Base-by-base conservation (phyloP, 2,329 filamentous ascomycete genomes). In the Mariannaea elegans region DNA sequence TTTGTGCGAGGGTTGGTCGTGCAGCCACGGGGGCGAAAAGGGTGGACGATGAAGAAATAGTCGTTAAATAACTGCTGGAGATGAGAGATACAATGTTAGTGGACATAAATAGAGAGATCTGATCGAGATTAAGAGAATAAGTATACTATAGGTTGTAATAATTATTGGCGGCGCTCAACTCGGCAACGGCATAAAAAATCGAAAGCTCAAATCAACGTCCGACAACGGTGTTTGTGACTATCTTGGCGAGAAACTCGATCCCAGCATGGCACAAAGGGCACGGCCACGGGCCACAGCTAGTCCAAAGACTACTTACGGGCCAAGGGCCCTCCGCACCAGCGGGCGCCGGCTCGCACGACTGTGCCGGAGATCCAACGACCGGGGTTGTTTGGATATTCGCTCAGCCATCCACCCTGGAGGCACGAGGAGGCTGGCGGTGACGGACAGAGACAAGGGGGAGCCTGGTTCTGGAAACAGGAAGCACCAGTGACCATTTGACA, bases 281-380 rank as follows among this genome's bases (percentile, higher is more conserved):
- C 64, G 61, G 55, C 65, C 60, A 64, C 56, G 44, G 45, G 47
- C 60, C 58, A 68, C 63, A 52, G 56, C 63, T 56, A 56, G 59
- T 45, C 60, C 59, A 62, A 16, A 42, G 38, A 42, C 38, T 19
- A 42, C 38, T 23, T 19, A 21, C 48, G 36, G 48, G 42, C 49
- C 59, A 64, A 61, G 61, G 59, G 32, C 59, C 42, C 65, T 69
- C 66, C 67, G 60, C 61, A 67, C 61, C 54, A 69, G 63, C 68
- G 63, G 65, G 65, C 60, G 68, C 59, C 66, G 63, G 59, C 68
- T 67, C 59, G 58, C 60, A 49, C 56, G 61, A 69, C 59, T 67
- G 57, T 48, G 61, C 60, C 62, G 58, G 55, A 66, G 61, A 64
- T 66, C 56, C 59, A 64, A 62, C 61, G 61, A 62, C 67, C 45